A percentile compares a stretch with the other conserved stretches of the same genome.
Evolutionary conservation across 345 rosid genomes (phyloP).

Genomic region (Brassica juncea): DNA sequence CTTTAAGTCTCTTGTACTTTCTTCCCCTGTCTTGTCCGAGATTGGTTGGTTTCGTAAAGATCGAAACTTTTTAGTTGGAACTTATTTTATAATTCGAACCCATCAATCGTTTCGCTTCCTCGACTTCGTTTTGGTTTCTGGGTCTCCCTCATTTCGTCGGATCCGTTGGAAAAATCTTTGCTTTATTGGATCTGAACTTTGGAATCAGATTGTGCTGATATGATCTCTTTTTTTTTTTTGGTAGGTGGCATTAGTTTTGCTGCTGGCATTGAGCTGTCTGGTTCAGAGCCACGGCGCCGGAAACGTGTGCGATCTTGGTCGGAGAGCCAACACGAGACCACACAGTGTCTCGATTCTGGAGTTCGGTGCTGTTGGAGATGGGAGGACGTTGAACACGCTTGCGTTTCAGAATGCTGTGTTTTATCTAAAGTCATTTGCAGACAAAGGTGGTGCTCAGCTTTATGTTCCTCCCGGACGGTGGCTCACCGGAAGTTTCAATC

Average conservation of each 20-base stretch:
- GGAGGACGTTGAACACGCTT: slow-evolving; percentile 53
- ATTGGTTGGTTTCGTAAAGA: not conserved
- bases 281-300: slow-evolving; percentile 18
- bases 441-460: slow-evolving; percentile 59
- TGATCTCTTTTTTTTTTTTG: not conserved
- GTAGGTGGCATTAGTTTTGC: slow-evolving; percentile 30
- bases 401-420: slow-evolving; percentile 55
- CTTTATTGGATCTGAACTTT: slow-evolving; percentile 25
- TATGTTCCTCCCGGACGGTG: slow-evolving; percentile 55
- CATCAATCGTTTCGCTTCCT: not conserved
- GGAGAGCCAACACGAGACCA: slow-evolving; percentile 33
- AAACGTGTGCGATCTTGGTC: slow-evolving; percentile 25
- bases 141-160: slow-evolving; percentile 14
- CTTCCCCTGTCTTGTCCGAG: slow-evolving; percentile 14
- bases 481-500: slow-evolving; percentile 55
- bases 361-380: slow-evolving; percentile 60
- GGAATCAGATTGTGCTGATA: not conserved
- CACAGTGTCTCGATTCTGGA: slow-evolving; percentile 50
- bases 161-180: slow-evolving; percentile 7
- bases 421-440: slow-evolving; percentile 48
- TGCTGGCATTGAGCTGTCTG: slow-evolving; percentile 31
- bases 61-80: not conserved
- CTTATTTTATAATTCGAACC: not conserved
- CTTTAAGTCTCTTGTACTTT: slow-evolving; percentile 1
- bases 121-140: not conserved